Conservation (phyloP, 2,329 filamentous ascomycete genomes). For the Claviceps fusiformis region DNA sequence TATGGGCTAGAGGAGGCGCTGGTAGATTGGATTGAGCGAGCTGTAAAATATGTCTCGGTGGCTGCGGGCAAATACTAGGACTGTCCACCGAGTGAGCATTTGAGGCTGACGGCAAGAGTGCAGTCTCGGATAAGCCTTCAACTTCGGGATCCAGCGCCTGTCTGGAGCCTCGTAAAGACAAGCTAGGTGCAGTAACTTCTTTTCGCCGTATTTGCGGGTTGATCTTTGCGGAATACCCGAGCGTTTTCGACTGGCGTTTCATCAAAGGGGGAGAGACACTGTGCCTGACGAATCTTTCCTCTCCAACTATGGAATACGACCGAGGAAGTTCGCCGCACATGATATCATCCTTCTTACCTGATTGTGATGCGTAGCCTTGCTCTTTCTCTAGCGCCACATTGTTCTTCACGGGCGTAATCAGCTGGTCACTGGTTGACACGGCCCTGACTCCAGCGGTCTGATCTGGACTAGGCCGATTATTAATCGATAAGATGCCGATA, state of each 20-base stretch:
- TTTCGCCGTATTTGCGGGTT: slow-evolving; percentile 24
- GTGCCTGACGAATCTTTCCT: no score
- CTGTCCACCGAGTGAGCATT: slow-evolving; percentile 27
- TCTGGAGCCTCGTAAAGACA: neutral
- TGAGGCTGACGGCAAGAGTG: slow-evolving; percentile 20
- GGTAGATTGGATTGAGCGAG: neutral
- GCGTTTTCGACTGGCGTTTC: slow-evolving; percentile 24
- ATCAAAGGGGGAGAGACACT: slow-evolving; percentile 18
- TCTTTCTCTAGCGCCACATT: slow-evolving; percentile 5
- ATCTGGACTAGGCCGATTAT: slow-evolving; percentile 23
- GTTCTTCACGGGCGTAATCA: no score
- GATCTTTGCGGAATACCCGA: neutral
- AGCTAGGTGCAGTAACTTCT: slow-evolving; percentile 14
- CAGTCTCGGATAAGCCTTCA: slow-evolving; percentile 7
- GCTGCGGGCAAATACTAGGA: slow-evolving; percentile 33
- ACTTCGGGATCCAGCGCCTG: slow-evolving; percentile 2
- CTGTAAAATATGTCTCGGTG: slow-evolving; percentile 26
- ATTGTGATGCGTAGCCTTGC: slow-evolving; percentile 5
- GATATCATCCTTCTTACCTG: no score
- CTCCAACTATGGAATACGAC: no score
- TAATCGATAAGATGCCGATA: slow-evolving; percentile 20
- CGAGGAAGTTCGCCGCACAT: no score
- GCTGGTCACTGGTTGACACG: no score
- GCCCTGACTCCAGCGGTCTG: slow-evolving; percentile 3
- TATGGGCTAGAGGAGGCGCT: neutral